Percentiles rank a stretch among this genome's conserved stretches.
Evolutionary conservation across 1,284 basidiomycete species (phyloP).

Genomic region (Taiwanofungus camphoratus): DNA sequence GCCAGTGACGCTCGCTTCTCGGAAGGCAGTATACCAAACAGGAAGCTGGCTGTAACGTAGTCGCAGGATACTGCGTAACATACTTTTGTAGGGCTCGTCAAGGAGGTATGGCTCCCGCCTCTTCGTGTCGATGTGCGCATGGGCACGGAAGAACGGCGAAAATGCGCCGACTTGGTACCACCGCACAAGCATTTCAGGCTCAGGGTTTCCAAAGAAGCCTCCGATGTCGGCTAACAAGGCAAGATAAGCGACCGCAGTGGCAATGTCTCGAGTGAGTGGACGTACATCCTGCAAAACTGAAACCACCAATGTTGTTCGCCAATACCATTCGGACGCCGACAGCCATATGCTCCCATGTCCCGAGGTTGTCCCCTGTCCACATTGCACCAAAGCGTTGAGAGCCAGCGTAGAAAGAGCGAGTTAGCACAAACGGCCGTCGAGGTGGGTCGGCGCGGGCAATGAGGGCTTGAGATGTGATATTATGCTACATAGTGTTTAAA

Average conservation of each 20-base stretch:
- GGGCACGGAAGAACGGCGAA: slow-evolving; percentile 97
- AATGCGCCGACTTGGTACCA: slow-evolving; percentile 98
- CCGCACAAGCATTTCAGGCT: slow-evolving; percentile 89
- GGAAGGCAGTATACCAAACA: slow-evolving; percentile 96
- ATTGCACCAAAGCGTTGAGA: slow-evolving; percentile 95
- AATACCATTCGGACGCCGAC: slow-evolving; percentile 94
- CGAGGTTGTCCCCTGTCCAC: slow-evolving; percentile 99
- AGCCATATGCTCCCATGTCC: slow-evolving; percentile 96
- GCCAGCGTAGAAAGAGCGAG: slow-evolving; percentile 92
- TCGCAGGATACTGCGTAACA: slow-evolving; percentile 76
- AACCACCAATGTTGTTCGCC: slow-evolving; percentile 87
- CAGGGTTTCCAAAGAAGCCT: slow-evolving; percentile 97
- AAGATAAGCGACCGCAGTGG: background rate
- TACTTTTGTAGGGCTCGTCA: slow-evolving; percentile 83
- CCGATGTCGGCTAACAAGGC: slow-evolving; percentile 80
- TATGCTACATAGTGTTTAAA: slow-evolving; percentile 48
- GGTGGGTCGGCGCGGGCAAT: slow-evolving; percentile 69
- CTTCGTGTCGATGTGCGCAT: slow-evolving; percentile 98
- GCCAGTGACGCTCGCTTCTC: slow-evolving; percentile 76
- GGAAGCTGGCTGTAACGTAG: slow-evolving; percentile 88
- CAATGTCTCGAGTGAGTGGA: background rate
- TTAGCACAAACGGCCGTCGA: slow-evolving; percentile 90
- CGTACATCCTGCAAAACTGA: slow-evolving; percentile 89
- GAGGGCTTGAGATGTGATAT: slow-evolving; percentile 83
- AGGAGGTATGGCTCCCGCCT: slow-evolving; percentile 93